Conservation (phyloP, 495 filamentous ascomycete species). For the Annulohypoxylon maeteangense region DNA sequence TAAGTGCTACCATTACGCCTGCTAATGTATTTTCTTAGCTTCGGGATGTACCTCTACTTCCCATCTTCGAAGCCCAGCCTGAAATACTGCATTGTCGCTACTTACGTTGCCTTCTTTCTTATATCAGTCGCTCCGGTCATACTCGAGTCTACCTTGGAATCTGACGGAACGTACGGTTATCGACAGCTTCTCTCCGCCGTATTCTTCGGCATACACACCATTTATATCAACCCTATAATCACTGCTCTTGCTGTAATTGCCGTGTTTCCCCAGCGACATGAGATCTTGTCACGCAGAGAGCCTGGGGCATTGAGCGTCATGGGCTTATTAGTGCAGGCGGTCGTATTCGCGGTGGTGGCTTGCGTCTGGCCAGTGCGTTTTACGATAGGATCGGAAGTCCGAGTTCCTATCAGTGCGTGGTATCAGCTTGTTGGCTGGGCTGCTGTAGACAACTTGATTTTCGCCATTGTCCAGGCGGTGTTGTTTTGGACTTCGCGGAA, state of each 20-base stretch:
- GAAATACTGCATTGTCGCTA: not conserved
- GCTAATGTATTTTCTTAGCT: not conserved
- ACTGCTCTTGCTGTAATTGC: not conserved
- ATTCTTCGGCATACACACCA: not conserved
- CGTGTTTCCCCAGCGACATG: conserved; percentile 3
- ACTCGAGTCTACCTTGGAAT: not conserved
- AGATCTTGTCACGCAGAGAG: not conserved
- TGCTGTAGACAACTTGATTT: conserved; percentile 2
- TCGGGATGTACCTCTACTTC: not conserved
- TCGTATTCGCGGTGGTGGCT: not conserved
- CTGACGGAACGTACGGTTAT: not conserved
- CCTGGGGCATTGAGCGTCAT: not conserved
- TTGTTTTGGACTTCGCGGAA: conserved; percentile 5
- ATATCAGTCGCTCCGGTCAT: not conserved
- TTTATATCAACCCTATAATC: not conserved
- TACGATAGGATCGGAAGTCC: not conserved
- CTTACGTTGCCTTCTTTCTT: not conserved
- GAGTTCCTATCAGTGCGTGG: not conserved
- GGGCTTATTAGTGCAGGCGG: not conserved
- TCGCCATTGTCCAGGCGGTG: not conserved
- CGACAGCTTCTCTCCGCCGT: not conserved
- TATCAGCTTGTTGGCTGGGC: conserved; percentile 19
- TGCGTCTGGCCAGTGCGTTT: not conserved
- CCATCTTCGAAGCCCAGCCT: not conserved
- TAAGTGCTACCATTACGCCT: not conserved